Evolutionary conservation across 306 rosid species (phyloP).

Genomic region (Lagenaria siceraria): DNA sequence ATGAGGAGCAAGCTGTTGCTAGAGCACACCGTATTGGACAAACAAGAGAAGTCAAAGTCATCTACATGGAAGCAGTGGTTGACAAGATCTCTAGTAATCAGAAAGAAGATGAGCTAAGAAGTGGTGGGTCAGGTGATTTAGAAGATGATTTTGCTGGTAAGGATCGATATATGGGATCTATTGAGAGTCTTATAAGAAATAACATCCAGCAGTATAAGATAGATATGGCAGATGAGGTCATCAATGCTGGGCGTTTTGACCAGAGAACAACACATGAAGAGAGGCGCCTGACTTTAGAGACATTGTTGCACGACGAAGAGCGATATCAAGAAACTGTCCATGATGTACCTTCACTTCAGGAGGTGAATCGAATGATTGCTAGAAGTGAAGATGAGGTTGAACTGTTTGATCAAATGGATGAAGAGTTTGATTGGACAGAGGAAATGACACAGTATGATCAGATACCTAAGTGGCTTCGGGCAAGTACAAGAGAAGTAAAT

Average conservation of each 20-base stretch:
- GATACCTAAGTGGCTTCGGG: conserved; percentile 90
- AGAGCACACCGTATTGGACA: conserved; percentile 99
- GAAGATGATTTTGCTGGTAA: conserved; percentile 96
- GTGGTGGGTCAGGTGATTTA: conserved; percentile 63
- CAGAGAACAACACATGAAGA: conserved; percentile 98
- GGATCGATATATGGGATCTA: conserved; percentile 91
- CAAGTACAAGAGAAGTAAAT: conserved; percentile 66
- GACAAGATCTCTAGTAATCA: conserved; percentile 81
- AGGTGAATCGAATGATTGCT: conserved; percentile 98
- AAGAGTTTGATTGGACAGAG: conserved; percentile 82
- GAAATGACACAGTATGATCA: conserved; percentile 78
- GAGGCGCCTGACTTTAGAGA: conserved; percentile 87
- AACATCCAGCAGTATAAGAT: conserved; percentile 95
- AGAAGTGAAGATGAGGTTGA: conserved; percentile 80
- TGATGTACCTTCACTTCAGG: conserved; percentile 85
- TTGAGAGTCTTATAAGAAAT: conserved; percentile 90
- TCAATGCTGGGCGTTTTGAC: conserved; percentile 99
- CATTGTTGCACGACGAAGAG: conserved; percentile 91
- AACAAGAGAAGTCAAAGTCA: conserved; percentile 84
- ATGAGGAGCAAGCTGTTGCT: conserved; percentile 99
- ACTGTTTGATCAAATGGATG: conserved; percentile 94
- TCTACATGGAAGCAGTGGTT: conserved; percentile 98
- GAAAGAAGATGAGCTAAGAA: conserved; percentile 84
- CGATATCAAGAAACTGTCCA: conserved; percentile 91
- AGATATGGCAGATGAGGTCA: conserved; percentile 99